phyloP scores from a whole-genome alignment of 768 basidiomycete species.

The Mycena rosella region DNA sequence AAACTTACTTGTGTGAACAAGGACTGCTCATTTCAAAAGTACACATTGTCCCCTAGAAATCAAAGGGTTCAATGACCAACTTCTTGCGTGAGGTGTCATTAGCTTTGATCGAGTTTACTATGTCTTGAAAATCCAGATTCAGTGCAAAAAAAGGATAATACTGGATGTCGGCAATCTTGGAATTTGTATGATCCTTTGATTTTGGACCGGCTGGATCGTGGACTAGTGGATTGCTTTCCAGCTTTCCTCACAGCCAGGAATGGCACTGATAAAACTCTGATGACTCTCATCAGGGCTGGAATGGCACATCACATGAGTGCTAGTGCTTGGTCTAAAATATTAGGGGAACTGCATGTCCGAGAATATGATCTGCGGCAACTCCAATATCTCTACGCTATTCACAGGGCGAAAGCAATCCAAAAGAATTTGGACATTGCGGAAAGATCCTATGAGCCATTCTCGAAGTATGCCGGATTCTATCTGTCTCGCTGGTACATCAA shows the following conservation, averaged over 20 bases:
- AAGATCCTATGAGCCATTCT: constrained; percentile 17
- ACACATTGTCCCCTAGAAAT: background rate
- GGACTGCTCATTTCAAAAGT: background rate
- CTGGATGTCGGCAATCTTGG: constrained; percentile 32
- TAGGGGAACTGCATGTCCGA: constrained; percentile 33
- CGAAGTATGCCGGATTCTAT: background rate
- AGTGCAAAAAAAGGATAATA: constrained; percentile 8
- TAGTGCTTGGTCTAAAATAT: constrained; percentile 31
- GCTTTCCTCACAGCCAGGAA: constrained; percentile 35
- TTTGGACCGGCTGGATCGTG: constrained; percentile 22
- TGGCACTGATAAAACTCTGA: constrained; percentile 37
- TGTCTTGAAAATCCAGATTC: constrained; percentile 32
- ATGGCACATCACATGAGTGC: constrained; percentile 30
- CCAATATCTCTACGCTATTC: constrained; percentile 27
- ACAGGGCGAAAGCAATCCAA: background rate
- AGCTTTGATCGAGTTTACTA: constrained; percentile 33
- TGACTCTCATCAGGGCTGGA: constrained; percentile 33
- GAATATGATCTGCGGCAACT: constrained; percentile 34
- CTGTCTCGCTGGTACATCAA: background rate
- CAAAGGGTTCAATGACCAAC: too few species aligned
- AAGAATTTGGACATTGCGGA: background rate
- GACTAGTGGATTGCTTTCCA: constrained; percentile 26
- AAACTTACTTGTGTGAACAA: background rate
- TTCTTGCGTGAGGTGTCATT: constrained; percentile 32
- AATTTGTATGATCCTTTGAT: constrained; percentile 35